These are phyloP conservation scores for Kazachstania martiniae DNA, from an alignment of 805 yeast genomes.

Conservation along the genomic window DNA sequence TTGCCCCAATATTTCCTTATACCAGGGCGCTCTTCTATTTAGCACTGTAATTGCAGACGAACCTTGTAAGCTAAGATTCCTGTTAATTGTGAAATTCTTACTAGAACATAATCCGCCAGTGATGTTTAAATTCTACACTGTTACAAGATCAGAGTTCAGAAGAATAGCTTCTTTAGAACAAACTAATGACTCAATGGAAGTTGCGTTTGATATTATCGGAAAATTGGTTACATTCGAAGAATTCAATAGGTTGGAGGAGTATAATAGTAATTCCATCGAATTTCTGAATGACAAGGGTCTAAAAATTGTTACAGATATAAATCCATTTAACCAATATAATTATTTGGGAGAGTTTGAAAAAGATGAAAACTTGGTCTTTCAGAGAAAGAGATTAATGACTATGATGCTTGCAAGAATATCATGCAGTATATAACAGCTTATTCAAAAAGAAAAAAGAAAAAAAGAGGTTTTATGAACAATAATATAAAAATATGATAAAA, in stretches of 20 bases:
- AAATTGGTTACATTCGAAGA: conserved; percentile 19
- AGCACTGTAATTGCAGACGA: conserved; percentile 28
- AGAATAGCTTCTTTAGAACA: conserved; percentile 18
- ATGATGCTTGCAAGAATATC: conserved; percentile 14
- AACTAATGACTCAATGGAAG: conserved; percentile 17
- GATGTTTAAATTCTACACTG: conserved; percentile 23
- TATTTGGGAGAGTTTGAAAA: conserved; percentile 5
- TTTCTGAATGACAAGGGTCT: conserved; percentile 14
- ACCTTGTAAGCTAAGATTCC: conserved; percentile 26
- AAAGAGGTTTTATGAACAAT: background rate
- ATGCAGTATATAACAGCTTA: background rate
- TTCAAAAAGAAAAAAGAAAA: background rate
- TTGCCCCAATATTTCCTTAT: conserved; percentile 25
- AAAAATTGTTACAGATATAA: conserved; percentile 6
- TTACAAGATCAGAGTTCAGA: conserved; percentile 21
- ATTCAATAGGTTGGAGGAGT: conserved; percentile 14
- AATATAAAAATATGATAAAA: background rate
- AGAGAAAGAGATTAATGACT: conserved; percentile 13
- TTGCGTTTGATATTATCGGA: conserved; percentile 22
- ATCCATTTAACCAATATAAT: conserved; percentile 6
- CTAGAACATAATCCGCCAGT: conserved; percentile 25
- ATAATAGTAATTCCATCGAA: conserved; percentile 8
- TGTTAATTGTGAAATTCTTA: conserved; percentile 24
- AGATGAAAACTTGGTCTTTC: conserved; percentile 5
- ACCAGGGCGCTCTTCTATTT: conserved; percentile 28